A percentile compares a stretch with the other conserved stretches of the same genome.
phyloP scores from a whole-genome alignment of 2,329 filamentous ascomycete genomes.

The Fusarium sp. region DNA sequence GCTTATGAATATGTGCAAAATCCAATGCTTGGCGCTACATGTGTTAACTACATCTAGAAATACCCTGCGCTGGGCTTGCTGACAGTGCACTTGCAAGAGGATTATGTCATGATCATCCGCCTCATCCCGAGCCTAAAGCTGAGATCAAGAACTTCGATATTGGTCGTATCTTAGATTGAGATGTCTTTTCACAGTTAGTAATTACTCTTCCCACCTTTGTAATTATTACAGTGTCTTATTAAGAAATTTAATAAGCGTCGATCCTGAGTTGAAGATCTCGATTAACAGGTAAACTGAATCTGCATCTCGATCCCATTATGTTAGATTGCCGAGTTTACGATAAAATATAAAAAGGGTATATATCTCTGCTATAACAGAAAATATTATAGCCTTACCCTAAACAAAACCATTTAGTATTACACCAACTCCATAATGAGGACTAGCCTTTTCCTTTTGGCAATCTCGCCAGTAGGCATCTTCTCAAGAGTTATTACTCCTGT shows the following conservation, averaged over 20 bases:
- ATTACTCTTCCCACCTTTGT: neutral
- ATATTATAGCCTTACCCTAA: neutral
- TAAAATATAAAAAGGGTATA: neutral
- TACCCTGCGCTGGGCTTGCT: neutral
- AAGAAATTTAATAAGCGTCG: neutral
- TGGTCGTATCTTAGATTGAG: no score
- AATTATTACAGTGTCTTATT: neutral
- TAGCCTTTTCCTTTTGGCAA: no score
- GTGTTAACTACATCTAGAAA: neutral
- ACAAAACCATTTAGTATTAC: neutral
- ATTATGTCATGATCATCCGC: neutral
- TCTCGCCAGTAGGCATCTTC: accelerated
- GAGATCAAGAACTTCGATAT: neutral
- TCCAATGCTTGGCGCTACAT: neutral
- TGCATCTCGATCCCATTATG: neutral
- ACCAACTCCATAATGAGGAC: neutral
- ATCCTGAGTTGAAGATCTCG: neutral
- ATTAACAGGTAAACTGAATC: neutral
- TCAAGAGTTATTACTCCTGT: neutral
- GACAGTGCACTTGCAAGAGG: neutral
- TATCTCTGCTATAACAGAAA: accelerated
- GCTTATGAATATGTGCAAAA: accelerated
- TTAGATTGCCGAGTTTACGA: no score
- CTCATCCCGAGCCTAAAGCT: no score
- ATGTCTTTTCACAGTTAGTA: accelerated